These are phyloP conservation scores for Fraxinus cuspidata DNA, from an alignment of 257 asterid species.

Conservation along the genomic window DNA sequence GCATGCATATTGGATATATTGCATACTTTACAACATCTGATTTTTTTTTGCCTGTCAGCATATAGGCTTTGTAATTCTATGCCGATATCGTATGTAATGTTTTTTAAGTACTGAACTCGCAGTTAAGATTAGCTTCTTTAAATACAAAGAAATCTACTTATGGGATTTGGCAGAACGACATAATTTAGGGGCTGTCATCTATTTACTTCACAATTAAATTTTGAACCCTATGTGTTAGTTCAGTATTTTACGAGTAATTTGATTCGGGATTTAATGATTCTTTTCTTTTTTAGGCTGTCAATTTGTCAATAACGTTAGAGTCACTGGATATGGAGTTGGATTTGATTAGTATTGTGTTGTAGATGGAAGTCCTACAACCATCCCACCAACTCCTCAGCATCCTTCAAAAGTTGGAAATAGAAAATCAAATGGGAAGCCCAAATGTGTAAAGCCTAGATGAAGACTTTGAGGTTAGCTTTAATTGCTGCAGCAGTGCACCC, in stretches of 20 bases:
- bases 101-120: not conserved
- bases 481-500: not conserved
- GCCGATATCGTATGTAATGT: not conserved
- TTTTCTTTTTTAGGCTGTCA: not conserved
- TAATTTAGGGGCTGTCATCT: not conserved
- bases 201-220: no score
- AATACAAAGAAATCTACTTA: not conserved
- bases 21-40: not conserved
- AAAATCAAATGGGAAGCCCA: not conserved
- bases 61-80: not conserved
- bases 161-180: not conserved
- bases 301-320: not conserved
- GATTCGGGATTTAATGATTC: not conserved
- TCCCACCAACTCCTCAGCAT: not conserved
- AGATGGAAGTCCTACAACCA: not conserved
- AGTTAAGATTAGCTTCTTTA: not conserved
- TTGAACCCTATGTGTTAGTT: not conserved
- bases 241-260: no score
- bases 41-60: not conserved
- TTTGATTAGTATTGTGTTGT: conserved; percentile 33
- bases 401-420: not conserved
- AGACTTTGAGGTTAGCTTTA: not conserved
- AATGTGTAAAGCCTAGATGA: not conserved
- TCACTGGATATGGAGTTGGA: not conserved
- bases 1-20: not conserved